phyloP scores from a whole-genome alignment of 2,329 filamentous ascomycete species.

The Aspergillus brunneoviolaceus region DNA sequence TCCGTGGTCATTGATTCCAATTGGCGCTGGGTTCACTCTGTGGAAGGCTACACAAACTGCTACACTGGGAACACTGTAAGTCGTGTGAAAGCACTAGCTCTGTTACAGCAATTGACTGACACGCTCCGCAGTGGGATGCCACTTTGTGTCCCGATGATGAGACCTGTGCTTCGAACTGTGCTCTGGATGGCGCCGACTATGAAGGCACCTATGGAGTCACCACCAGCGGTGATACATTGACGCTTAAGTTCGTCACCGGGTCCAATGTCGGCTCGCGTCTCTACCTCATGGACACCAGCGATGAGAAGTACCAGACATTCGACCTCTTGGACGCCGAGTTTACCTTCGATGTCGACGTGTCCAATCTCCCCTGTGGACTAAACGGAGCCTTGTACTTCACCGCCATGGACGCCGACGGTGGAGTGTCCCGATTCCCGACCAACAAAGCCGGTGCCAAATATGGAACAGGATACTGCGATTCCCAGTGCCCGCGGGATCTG shows the following conservation, averaged over 20 bases:
- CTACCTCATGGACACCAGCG: slow-evolving; percentile 60
- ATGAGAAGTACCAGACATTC: slow-evolving; percentile 64
- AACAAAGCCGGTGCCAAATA: slow-evolving; percentile 60
- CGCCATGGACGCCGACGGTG: slow-evolving; percentile 61
- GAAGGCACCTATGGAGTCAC: slow-evolving; percentile 52
- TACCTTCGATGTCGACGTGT: slow-evolving; percentile 70
- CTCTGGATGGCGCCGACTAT: slow-evolving; percentile 58
- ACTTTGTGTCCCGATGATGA: slow-evolving; percentile 50
- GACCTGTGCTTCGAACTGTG: slow-evolving; percentile 56
- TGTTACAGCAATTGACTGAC: background rate
- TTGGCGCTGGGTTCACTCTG: slow-evolving; percentile 58
- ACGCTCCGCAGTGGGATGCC: slow-evolving; percentile 40
- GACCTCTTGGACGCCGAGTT: slow-evolving; percentile 66
- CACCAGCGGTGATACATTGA: slow-evolving; percentile 49
- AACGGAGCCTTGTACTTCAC: slow-evolving; percentile 70
- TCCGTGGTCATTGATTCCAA: slow-evolving; percentile 58
- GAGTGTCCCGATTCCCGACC: slow-evolving; percentile 48
- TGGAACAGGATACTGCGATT: slow-evolving; percentile 64
- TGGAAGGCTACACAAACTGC: slow-evolving; percentile 53
- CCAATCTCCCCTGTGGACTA: slow-evolving; percentile 65
- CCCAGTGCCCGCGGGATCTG: slow-evolving; percentile 54
- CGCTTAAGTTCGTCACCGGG: slow-evolving; percentile 49
- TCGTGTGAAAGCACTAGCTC: background rate
- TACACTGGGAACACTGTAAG: slow-evolving; percentile 51
- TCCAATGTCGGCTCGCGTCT: slow-evolving; percentile 53